Base-by-base conservation (phyloP, 176 grass and related monocot species). In the Phyllostachys edulis region DNA sequence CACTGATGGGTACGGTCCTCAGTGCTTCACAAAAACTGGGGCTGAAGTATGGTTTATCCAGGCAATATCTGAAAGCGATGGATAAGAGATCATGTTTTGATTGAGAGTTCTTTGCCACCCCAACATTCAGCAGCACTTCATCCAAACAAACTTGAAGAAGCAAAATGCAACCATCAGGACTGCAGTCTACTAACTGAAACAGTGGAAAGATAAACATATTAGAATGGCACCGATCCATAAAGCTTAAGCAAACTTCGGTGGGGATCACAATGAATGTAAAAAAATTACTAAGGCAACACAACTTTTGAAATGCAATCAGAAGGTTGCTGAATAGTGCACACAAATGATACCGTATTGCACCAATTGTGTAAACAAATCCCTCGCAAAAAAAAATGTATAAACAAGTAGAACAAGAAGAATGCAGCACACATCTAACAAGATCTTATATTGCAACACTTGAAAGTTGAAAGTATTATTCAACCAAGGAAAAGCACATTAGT, bases 101-200 rank as follows among this genome's bases (percentile, higher is more conserved):
- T 70, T 68, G 87, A 20, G 69, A 60, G 49, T 78, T 85, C 44
- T 87, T 85, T 59, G 69, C 69, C 78, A 86, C 81, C 42, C 70
- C 70, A 4, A 46, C 74, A 78, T 84, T 90, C 75, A 84, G 39
- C 57, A 85, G 55, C 29, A 93, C 60, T 85, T 94, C 93, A 72
- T 94, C 89, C 68, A 99, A 88, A 85, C 91, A 94, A 27, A 80
- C 87, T 86, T 83, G 91, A 71, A 99, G 90, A 78, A 99, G 75
- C 63, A 99, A 85, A 73, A 82, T 76, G 50, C 86, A 80, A 61
- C 89, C 91, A 84, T 96, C 93, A 62, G 62, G 81, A 80, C 90
- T 92, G 72, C 80, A 87, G 63, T 98, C 96, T 40, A 49, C 89
- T 24, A 98, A 67, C 96, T 98, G 89, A 76, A 80, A 77, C 44